These are phyloP conservation scores for Mimosa pudica DNA, from an alignment of 306 rosid species.

Conservation along the genomic window DNA sequence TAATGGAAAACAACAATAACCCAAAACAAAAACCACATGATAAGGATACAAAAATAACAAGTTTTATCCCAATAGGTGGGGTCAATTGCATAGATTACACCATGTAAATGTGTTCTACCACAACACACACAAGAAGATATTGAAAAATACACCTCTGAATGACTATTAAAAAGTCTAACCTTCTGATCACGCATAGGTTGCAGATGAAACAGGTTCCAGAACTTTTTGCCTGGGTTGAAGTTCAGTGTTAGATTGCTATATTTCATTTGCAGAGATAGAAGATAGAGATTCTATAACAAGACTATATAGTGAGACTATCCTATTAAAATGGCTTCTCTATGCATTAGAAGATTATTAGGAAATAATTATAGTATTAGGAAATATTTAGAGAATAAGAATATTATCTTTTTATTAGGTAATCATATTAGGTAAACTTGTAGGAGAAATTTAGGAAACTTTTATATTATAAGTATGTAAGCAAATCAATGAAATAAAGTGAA, in stretches of 20 bases:
- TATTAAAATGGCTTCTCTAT: background rate
- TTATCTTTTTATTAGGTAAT: no score
- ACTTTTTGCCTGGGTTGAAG: constrained; percentile 74
- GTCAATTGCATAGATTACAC: background rate
- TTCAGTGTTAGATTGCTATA: constrained; percentile 18
- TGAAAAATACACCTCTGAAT: constrained; percentile 20
- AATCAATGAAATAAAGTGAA: no score
- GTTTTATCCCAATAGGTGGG: background rate
- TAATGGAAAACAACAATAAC: background rate
- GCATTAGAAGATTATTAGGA: no score
- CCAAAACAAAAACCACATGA: constrained; percentile 5
- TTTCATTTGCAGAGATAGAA: constrained; percentile 18
- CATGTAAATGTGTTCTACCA: background rate
- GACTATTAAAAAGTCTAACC: constrained; percentile 42
- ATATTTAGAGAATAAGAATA: no score
- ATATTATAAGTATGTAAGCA: no score
- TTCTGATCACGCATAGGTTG: constrained; percentile 99
- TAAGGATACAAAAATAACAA: constrained; percentile 6
- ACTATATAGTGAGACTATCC: constrained; percentile 5
- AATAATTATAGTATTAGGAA: no score
- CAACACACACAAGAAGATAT: constrained; percentile 3
- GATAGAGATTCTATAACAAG: background rate
- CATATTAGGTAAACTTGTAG: no score
- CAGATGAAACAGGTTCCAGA: constrained; percentile 95
- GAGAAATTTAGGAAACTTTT: no score